Percentiles rank a stretch among this genome's conserved stretches.
These are phyloP conservation scores for Phlegmacium glaucopus DNA, from an alignment of 768 basidiomycete species.

Conservation along the genomic window DNA sequence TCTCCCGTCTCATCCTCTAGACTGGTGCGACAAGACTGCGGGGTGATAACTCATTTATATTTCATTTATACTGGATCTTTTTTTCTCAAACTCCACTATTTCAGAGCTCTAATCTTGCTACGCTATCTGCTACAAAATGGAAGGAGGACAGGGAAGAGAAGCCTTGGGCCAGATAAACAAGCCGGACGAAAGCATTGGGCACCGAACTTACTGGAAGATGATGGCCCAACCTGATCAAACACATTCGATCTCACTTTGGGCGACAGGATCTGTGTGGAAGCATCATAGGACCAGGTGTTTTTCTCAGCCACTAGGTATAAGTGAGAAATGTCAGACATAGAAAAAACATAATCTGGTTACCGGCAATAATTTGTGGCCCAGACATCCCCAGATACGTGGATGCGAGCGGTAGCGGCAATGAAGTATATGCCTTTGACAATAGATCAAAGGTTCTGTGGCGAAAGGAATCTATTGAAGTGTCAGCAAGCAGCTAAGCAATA, in stretches of 20 bases:
- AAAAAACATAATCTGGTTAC: slow-evolving; percentile 22
- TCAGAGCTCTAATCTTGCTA: slow-evolving; percentile 42
- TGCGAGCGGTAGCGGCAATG: slow-evolving; percentile 51
- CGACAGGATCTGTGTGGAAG: slow-evolving; percentile 39
- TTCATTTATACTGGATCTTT: background rate
- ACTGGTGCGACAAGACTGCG: too few species aligned
- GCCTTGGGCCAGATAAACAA: slow-evolving; percentile 14
- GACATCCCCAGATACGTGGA: slow-evolving; percentile 54
- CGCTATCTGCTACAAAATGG: slow-evolving; percentile 49
- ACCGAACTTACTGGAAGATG: slow-evolving; percentile 6
- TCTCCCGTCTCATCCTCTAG: slow-evolving; percentile 17
- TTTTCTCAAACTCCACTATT: background rate
- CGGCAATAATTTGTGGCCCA: slow-evolving; percentile 33
- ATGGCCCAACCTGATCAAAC: background rate
- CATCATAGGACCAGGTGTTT: slow-evolving; percentile 51
- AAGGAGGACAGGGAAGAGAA: slow-evolving; percentile 48
- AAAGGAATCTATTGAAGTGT: slow-evolving; percentile 46
- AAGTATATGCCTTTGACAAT: slow-evolving; percentile 62
- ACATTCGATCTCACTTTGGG: slow-evolving; percentile 23
- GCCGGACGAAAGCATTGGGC: too few species aligned
- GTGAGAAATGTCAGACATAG: background rate
- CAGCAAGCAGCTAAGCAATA: slow-evolving; percentile 1
- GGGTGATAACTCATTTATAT: too few species aligned
- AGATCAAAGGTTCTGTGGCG: slow-evolving; percentile 52
- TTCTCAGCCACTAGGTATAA: slow-evolving; percentile 35